These are phyloP conservation scores for Claviceps africana DNA, from an alignment of 2,329 filamentous ascomycete genomes.

Conservation along the genomic window DNA sequence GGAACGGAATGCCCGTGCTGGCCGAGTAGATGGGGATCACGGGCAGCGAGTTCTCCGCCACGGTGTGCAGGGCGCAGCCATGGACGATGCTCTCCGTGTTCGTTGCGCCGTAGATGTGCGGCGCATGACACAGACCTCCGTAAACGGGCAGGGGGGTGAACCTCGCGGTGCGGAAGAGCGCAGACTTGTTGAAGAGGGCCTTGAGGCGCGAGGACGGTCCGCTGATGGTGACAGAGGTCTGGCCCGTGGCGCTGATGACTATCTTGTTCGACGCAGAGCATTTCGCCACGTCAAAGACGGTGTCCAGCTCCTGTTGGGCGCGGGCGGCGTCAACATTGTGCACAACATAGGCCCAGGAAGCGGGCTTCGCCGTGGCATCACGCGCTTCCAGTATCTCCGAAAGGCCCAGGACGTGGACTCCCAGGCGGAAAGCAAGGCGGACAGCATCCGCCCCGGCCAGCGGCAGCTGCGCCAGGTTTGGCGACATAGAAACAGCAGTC, in stretches of 20 bases:
- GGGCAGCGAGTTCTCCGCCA: not conserved
- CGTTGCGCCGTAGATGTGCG: slow-evolving; percentile 22
- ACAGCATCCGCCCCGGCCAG: slow-evolving; percentile 26
- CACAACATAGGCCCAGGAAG: slow-evolving; percentile 29
- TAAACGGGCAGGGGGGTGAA: slow-evolving; percentile 22
- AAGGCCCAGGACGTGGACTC: slow-evolving; percentile 27
- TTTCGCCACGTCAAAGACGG: slow-evolving; percentile 11
- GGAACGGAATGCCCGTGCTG: slow-evolving; percentile 6
- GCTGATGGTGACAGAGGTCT: slow-evolving; percentile 22
- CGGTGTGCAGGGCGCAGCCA: not conserved
- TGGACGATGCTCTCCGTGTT: slow-evolving; percentile 16
- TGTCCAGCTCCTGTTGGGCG: slow-evolving; percentile 25
- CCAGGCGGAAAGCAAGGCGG: slow-evolving; percentile 31
- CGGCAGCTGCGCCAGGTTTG: slow-evolving; percentile 24
- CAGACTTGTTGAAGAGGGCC: slow-evolving; percentile 14
- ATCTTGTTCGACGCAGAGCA: slow-evolving; percentile 18
- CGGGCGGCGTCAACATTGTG: slow-evolving; percentile 16
- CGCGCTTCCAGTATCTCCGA: slow-evolving; percentile 27
- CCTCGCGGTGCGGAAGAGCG: slow-evolving; percentile 14
- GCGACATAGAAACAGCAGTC: slow-evolving; percentile 27
- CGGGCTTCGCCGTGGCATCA: slow-evolving; percentile 10
- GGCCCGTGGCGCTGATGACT: slow-evolving; percentile 24
- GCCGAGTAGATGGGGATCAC: slow-evolving; percentile 4
- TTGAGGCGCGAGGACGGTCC: slow-evolving; percentile 18
- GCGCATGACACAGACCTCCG: slow-evolving; percentile 25